Evolutionary conservation across 352 stramenopile species (phyloP).

Genomic region (Globisporangium irregulare): DNA sequence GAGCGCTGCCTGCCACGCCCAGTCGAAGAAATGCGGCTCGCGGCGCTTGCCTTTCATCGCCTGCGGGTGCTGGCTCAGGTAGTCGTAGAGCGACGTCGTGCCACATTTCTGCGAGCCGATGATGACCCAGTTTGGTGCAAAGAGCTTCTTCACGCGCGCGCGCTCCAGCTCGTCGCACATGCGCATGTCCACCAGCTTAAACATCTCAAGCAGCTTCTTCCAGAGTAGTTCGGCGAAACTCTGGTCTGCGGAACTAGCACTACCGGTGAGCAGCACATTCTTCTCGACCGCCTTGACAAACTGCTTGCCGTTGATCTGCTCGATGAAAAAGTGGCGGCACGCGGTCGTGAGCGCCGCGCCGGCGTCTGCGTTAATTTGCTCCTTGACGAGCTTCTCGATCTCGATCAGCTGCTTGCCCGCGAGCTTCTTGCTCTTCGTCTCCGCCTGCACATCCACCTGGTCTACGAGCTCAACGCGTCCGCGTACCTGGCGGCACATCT

Average conservation of each 20-base stretch:
- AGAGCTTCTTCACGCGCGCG: conserved; percentile 22
- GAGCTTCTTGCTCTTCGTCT: conserved; percentile 22
- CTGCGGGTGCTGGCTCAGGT: conserved; percentile 85
- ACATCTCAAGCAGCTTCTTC: conserved; percentile 38
- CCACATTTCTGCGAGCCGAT: conserved; percentile 63
- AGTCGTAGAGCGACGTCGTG: conserved; percentile 62
- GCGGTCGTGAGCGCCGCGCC: conserved; percentile 25
- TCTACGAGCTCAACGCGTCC: conserved; percentile 48
- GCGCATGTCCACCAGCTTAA: conserved; percentile 35
- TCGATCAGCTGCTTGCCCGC: conserved; percentile 28
- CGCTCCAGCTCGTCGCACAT: conserved; percentile 29
- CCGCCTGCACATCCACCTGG: conserved; percentile 22
- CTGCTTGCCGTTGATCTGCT: conserved; percentile 45
- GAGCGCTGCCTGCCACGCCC: conserved; percentile 39
- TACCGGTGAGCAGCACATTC: conserved; percentile 3
- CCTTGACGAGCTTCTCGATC: conserved; percentile 28
- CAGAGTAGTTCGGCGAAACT: conserved; percentile 24
- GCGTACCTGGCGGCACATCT: conserved; percentile 51
- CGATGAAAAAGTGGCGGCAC: conserved; percentile 57
- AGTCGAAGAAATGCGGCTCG: conserved; percentile 69
- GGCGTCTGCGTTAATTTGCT: conserved; percentile 18
- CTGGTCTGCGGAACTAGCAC: background rate
- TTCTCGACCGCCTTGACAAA: conserved; percentile 31
- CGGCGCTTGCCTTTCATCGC: conserved; percentile 65
- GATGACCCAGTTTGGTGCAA: conserved; percentile 52